A percentile compares a stretch with the other conserved stretches of the same genome.
These are phyloP conservation scores for Pseudomonodictys pantanalensis DNA, from an alignment of 495 filamentous ascomycete species.

Conservation along the genomic window DNA sequence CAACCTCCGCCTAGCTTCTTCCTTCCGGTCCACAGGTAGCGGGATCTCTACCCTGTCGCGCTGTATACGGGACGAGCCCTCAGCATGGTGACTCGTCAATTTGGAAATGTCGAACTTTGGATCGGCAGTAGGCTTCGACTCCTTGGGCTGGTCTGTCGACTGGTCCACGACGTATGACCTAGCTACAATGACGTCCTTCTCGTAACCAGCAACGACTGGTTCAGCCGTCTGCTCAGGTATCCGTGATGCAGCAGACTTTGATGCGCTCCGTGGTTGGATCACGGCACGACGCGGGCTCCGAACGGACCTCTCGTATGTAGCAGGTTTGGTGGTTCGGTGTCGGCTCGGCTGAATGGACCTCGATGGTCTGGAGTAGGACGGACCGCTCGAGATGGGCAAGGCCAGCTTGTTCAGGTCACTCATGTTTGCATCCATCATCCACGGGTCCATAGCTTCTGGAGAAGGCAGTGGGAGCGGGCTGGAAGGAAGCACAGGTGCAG, in stretches of 20 bases:
- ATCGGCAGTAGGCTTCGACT: neutral
- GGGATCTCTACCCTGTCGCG: neutral
- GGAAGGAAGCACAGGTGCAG: neutral
- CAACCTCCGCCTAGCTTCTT: slow-evolving; percentile 17
- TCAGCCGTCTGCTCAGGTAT: too few species aligned
- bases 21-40: slow-evolving; percentile 20
- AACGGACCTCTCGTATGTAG: too few species aligned
- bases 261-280: too few species aligned
- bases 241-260: too few species aligned
- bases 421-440: slow-evolving; percentile 18
- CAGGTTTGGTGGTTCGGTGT: too few species aligned
- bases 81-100: neutral
- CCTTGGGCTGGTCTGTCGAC: neutral
- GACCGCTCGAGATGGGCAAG: slow-evolving; percentile 22
- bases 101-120: slow-evolving; percentile 4
- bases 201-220: too few species aligned
- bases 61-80: neutral
- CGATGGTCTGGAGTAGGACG: neutral
- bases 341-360: neutral
- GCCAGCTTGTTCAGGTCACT: slow-evolving; percentile 17
- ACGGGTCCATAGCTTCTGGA: slow-evolving; percentile 14
- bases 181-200: too few species aligned
- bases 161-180: too few species aligned
- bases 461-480: slow-evolving; percentile 21
- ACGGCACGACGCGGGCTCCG: too few species aligned